Evolutionary conservation across 108 stramenopile genomes (phyloP), one percentile per base, ranked within the genome.

Genomic region (Skeletonema grethae): DNA sequence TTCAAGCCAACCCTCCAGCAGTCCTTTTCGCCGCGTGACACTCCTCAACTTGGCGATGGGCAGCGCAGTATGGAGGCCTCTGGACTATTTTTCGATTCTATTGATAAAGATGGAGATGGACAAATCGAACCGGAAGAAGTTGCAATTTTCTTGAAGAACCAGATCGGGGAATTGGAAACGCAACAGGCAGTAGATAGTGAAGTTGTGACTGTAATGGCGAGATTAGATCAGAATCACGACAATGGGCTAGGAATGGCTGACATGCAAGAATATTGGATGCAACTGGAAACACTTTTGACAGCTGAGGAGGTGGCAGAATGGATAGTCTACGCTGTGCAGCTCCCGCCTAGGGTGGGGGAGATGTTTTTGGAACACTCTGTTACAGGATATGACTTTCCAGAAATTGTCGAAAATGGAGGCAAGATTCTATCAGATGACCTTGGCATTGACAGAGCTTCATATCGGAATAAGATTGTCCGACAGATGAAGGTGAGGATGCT

Each of bases 341-440:
- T 86, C 28, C 88, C 88, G 24, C 62, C 7, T 4, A 50, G 46
- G n/a, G 83, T 89, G 24, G 88, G 80, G n/a, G 60, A 84, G 30
- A 67, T 77, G 24, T 89, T 89, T 63, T 48, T 83, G 22, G 61
- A 72, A 16, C 77, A 86, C 79, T 50, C 59, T 55, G 84, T 89
- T 12, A 87, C 88, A 4, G 88, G 86, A 1, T 87, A 89, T 69
- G 85, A 89, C 69, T 89, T 89, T 68, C 77, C 70, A 0, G 87
- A 89, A 34, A 83, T 89, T 9, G 76, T 87, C 8, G 78, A 83
- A 30, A 77, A 89, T 53, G 72, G 77, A 34, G 83, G 83, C 5
- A 63, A 56, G 18, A 70, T 75, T 15, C 66, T 82, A 12, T 59
- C 43, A 48, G 57, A 84, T 43, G 88, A 89, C 43, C 75, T 89